Base-by-base conservation (phyloP, 495 filamentous ascomycete species). In the Neurospora sp. region DNA sequence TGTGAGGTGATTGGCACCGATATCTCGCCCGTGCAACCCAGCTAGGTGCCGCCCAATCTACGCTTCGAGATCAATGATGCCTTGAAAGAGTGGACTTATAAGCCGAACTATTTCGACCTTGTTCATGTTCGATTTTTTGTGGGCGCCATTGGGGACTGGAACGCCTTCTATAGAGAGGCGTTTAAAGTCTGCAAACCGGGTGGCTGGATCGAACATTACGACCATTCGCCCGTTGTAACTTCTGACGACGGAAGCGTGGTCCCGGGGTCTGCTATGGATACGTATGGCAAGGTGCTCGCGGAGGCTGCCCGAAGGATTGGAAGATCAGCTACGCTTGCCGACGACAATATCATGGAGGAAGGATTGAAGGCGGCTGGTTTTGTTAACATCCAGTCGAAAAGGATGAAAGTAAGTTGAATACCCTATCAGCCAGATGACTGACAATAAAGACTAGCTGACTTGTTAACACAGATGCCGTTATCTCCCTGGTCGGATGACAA, bases 91-190 rank as follows among this genome's bases (percentile, higher is more conserved):
- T 90, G 87, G 87, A 76, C 82, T 14, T 87, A 82, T 70, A 73
- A 78, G 14, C 69, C 78, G 9, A 76, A 85, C 61, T 70, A 76
- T 69, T 91, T 91, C 76, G 90, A 91, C 78, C 88, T 87, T 70
- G 83, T 91, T 70, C 88, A 91, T 76, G 81, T 87, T 6, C 84
- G 89, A 22, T 77, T 80, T 4, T 76, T 90, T 35, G 82, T 84
- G 61, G 87, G 82, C 59, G 84, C 82, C 31, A 81, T 91, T 40
- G 78, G 75, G 40, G 81, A 89, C 73, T 91, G 89, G 89, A 76
- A 82, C 2, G 80, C 74, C 18, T 84, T 84, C 1, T 53, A 74
- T 12, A 6, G 82, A 81, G 79, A 83, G 7, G 80, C 76, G 22
- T 85, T 70, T 53, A n/a, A 27, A 9, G 59, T 37, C 42, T 71